These are phyloP conservation scores for Lactarius deliciosus DNA, from an alignment of 768 basidiomycete genomes.

Conservation along the genomic window DNA sequence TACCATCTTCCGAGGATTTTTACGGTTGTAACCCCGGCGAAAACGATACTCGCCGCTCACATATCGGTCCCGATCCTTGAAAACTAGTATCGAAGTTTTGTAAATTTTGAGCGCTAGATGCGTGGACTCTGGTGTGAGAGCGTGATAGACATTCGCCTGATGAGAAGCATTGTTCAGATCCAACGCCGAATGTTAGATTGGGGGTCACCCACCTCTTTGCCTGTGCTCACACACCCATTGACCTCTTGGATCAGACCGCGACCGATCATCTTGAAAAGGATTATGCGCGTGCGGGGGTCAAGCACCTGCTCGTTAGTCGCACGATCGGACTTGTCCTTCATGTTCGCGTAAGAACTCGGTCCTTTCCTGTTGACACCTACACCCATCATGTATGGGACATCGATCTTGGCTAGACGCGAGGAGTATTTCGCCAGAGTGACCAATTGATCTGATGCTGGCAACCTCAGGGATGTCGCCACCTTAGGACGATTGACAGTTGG, in stretches of 20 bases:
- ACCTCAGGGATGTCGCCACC: constrained; percentile 42
- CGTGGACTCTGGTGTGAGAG: constrained; percentile 49
- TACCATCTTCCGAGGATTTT: constrained; percentile 98
- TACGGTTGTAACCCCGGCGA: constrained; percentile 78
- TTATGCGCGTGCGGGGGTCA: constrained; percentile 91
- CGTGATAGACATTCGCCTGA: constrained; percentile 97
- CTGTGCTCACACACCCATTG: constrained; percentile 95
- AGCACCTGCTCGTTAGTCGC: constrained; percentile 97
- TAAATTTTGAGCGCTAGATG: constrained; percentile 96
- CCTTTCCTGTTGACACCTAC: constrained; percentile 91
- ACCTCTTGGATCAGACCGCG: constrained; percentile 85
- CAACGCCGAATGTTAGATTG: background rate
- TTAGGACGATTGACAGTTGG: constrained; percentile 72
- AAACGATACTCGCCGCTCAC: constrained; percentile 97
- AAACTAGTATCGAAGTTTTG: constrained; percentile 96
- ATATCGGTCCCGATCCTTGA: constrained; percentile 97
- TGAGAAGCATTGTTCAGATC: background rate
- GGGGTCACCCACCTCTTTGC: constrained; percentile 79
- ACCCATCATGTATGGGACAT: constrained; percentile 63
- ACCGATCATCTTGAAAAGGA: constrained; percentile 95
- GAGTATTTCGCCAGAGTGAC: constrained; percentile 74
- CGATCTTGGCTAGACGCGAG: constrained; percentile 71
- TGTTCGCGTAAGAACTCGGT: constrained; percentile 80
- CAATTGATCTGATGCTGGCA: constrained; percentile 70
- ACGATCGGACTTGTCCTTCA: constrained; percentile 95